Percentiles rank a stretch among this genome's conserved stretches.
phyloP scores from a whole-genome alignment of 305 asterid genomes.

The Fraxinus greggii region DNA sequence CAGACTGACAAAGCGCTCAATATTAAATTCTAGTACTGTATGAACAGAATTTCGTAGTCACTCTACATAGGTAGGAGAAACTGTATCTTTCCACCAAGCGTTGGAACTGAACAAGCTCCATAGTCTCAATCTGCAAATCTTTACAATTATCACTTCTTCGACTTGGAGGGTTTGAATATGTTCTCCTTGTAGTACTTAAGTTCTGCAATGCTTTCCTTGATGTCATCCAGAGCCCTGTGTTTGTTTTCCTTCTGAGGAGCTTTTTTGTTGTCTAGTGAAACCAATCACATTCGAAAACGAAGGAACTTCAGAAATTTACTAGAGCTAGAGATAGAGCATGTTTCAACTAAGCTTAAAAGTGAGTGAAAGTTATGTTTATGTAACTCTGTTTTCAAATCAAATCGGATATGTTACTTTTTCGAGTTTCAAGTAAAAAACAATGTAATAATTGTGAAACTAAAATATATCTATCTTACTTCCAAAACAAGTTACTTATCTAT shows the following conservation, averaged over 20 bases:
- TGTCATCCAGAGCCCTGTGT: constrained; percentile 97
- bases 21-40: neutral
- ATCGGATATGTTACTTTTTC: neutral
- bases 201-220: constrained; percentile 89
- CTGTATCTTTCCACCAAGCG: neutral
- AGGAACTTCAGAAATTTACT: neutral
- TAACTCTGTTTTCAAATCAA: neutral
- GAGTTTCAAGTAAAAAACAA: neutral
- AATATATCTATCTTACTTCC: neutral
- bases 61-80: neutral
- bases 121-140: neutral
- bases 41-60: neutral
- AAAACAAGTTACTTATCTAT: neutral
- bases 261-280: constrained; percentile 49
- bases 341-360: neutral
- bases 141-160: constrained; percentile 35
- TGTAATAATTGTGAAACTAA: neutral
- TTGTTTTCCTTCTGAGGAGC: constrained; percentile 80
- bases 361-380: neutral
- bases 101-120: neutral
- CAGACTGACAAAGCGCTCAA: neutral
- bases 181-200: constrained; percentile 79
- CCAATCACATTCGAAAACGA: neutral
- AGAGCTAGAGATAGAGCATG: neutral
- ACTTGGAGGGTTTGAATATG: constrained; percentile 62